Percentiles rank a stretch among this genome's conserved stretches.
Conservation (phyloP, 805 yeast genomes). For the Pichia deserticola region DNA sequence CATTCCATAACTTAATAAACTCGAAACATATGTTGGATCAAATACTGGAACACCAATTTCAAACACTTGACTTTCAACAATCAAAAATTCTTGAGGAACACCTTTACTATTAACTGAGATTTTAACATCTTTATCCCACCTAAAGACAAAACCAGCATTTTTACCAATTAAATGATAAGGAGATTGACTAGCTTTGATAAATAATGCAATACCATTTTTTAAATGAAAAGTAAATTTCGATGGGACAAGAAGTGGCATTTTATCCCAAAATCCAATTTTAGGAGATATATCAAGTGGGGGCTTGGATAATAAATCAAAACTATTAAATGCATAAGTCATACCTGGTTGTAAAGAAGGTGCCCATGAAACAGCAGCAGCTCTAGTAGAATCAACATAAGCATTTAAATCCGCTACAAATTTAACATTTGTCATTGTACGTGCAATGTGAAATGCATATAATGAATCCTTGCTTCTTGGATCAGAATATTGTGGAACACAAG, state of each 20-base stretch:
- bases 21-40: slow-evolving; percentile 27
- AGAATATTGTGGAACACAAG: slow-evolving; percentile 35
- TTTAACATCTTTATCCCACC: slow-evolving; percentile 51
- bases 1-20: slow-evolving; percentile 8
- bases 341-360: slow-evolving; percentile 58
- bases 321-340: slow-evolving; percentile 50
- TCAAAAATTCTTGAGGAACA: slow-evolving; percentile 42
- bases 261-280: slow-evolving; percentile 69
- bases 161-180: slow-evolving; percentile 54
- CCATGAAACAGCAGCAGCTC: slow-evolving; percentile 53
- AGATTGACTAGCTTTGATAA: slow-evolving; percentile 51
- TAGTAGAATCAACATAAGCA: slow-evolving; percentile 36
- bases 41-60: slow-evolving; percentile 49
- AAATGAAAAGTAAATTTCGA: slow-evolving; percentile 44
- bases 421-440: slow-evolving; percentile 58
- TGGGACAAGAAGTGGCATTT: slow-evolving; percentile 46
- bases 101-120: slow-evolving; percentile 45
- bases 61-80: slow-evolving; percentile 49
- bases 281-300: slow-evolving; percentile 62
- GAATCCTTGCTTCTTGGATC: slow-evolving; percentile 30
- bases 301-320: slow-evolving; percentile 60
- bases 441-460: slow-evolving; percentile 49
- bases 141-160: slow-evolving; percentile 57
- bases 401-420: slow-evolving; percentile 46
- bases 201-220: slow-evolving; percentile 46